A percentile compares a stretch with the other conserved stretches of the same genome.
These are phyloP conservation scores for Alloteropsis angusta DNA, from an alignment of 202 grass and related monocot genomes.

Conservation along the genomic window DNA sequence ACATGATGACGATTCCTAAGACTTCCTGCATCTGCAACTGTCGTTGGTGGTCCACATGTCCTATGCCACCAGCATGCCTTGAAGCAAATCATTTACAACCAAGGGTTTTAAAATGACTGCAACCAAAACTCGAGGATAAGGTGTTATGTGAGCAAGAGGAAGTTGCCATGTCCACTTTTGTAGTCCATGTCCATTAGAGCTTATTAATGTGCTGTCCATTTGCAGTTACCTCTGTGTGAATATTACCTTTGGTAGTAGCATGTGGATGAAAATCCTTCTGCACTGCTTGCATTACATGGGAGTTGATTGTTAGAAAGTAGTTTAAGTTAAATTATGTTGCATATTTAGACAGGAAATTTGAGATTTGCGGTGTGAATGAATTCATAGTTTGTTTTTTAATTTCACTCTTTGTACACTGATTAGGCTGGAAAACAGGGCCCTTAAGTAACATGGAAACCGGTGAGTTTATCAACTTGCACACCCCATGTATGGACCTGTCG, in stretches of 20 bases:
- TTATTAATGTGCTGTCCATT: not conserved
- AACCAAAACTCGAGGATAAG: not conserved
- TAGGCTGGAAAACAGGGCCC: not conserved
- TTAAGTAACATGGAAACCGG: not conserved
- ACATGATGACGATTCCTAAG: not conserved
- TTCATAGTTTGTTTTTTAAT: not conserved
- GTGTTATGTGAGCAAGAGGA: not conserved
- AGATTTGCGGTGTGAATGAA: not conserved
- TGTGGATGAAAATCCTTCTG: not conserved
- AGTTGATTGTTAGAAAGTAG: not conserved
- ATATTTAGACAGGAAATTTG: not conserved
- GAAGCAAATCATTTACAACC: not conserved
- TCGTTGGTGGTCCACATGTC: not conserved
- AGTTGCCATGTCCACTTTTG: not conserved
- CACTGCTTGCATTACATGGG: not conserved
- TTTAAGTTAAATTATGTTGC: not conserved
- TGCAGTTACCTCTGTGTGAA: not conserved
- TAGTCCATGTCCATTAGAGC: not conserved
- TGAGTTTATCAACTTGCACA: not conserved
- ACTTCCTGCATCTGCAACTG: not conserved
- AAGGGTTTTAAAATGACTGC: not conserved
- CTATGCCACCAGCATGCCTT: not conserved
- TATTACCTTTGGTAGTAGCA: not conserved
- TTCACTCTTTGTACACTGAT: not conserved
- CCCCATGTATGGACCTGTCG: not conserved